These are phyloP conservation scores for Clonostachys chloroleuca DNA, from an alignment of 2,329 filamentous ascomycete species.

Conservation along the genomic window DNA sequence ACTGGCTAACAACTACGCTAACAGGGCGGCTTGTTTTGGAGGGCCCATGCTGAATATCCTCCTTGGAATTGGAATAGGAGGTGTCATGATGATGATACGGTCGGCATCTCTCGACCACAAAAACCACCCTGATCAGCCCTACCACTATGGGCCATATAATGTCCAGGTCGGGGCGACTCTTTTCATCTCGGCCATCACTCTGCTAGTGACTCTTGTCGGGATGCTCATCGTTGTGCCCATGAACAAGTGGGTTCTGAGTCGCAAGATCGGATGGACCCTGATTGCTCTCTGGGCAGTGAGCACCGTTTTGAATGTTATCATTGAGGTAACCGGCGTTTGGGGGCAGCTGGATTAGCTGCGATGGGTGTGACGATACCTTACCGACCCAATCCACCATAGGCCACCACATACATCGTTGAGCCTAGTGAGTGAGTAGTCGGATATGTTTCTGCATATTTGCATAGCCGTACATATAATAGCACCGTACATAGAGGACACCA, in stretches of 20 bases:
- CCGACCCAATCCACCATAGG: too few relatives aligned
- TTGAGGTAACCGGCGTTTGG: slow-evolving; percentile 65
- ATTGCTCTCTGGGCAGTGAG: slow-evolving; percentile 78
- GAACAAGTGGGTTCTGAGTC: slow-evolving; percentile 83
- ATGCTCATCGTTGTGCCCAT: slow-evolving; percentile 77
- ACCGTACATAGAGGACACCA: too few relatives aligned
- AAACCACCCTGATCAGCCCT: slow-evolving; percentile 61
- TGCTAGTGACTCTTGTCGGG: slow-evolving; percentile 74
- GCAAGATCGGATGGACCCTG: slow-evolving; percentile 75
- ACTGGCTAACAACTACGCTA: slow-evolving; percentile 8
- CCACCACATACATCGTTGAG: too few relatives aligned
- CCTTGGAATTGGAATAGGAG: slow-evolving; percentile 87
- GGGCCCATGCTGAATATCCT: slow-evolving; percentile 97
- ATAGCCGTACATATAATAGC: too few relatives aligned
- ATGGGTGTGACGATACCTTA: too few relatives aligned
- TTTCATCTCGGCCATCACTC: slow-evolving; percentile 77
- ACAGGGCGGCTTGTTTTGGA: slow-evolving; percentile 84
- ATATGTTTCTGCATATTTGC: too few relatives aligned
- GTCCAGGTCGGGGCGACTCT: slow-evolving; percentile 83
- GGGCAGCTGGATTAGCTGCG: slow-evolving; percentile 12
- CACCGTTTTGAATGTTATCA: slow-evolving; percentile 74
- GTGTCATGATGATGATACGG: slow-evolving; percentile 79
- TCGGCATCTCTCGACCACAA: slow-evolving; percentile 60
- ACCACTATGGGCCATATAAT: slow-evolving; percentile 71
- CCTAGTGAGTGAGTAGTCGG: too few relatives aligned